Evolutionary conservation across 2,329 filamentous ascomycete species (phyloP).

Genomic region (Nectriaceae sp.): DNA sequence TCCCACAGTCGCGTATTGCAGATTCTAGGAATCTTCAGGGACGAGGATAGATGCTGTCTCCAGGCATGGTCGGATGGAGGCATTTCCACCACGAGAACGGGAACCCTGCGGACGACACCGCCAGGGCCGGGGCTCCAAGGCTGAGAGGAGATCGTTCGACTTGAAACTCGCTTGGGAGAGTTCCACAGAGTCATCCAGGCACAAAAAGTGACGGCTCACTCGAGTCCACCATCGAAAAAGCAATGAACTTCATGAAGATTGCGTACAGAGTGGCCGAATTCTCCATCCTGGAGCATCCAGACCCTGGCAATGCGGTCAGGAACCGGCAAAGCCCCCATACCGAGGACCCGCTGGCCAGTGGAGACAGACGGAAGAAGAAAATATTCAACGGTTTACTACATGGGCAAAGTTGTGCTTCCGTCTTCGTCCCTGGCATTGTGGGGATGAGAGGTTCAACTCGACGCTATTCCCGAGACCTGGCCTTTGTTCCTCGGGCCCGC

Average conservation of each 20-base stretch:
- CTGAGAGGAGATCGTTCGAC: conserved; percentile 22
- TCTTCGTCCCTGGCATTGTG: background rate
- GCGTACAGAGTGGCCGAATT: background rate
- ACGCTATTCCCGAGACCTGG: background rate
- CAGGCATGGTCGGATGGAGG: conserved; percentile 1
- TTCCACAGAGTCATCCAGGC: background rate
- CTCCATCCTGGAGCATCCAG: conserved; percentile 18
- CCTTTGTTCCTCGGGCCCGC: background rate
- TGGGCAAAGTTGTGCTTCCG: background rate
- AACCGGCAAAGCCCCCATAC: background rate
- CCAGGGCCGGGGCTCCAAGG: conserved; percentile 14
- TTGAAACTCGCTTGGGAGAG: background rate
- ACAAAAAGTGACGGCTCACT: conserved; percentile 25
- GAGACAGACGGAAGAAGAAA: conserved; percentile 4
- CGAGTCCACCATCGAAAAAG: background rate
- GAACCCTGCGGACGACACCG: conserved; percentile 7
- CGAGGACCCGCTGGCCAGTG: background rate
- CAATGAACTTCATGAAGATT: background rate
- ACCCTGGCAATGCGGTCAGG: conserved; percentile 6
- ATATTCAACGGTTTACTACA: conserved; percentile 4
- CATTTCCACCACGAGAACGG: conserved; percentile 1
- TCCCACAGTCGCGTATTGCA: conserved; percentile 8
- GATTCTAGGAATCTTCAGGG: conserved; percentile 10
- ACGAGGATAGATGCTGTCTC: conserved; percentile 1
- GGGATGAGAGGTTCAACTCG: background rate